These are phyloP conservation scores for Globisporangium nodosum DNA, from an alignment of 352 stramenopile genomes.

Conservation along the genomic window DNA sequence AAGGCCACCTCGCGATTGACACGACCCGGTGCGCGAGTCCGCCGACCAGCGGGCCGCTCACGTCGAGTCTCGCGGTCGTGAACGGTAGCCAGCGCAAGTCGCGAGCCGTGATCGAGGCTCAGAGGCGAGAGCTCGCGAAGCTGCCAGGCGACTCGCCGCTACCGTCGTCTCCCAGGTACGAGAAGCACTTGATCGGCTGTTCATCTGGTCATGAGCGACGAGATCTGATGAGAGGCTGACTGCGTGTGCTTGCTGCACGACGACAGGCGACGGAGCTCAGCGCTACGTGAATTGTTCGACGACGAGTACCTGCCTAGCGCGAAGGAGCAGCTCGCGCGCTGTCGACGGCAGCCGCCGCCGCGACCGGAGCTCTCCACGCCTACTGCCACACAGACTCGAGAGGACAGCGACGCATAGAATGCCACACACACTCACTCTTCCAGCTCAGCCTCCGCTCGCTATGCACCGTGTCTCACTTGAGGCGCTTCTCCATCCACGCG, in stretches of 20 bases:
- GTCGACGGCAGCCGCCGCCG: slow-evolving; percentile 10
- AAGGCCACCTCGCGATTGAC: slow-evolving; percentile 48
- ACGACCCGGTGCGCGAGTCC: slow-evolving; percentile 31
- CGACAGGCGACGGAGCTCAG: slow-evolving; percentile 10
- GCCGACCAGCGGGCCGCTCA: slow-evolving; percentile 12
- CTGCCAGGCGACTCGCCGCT: background rate
- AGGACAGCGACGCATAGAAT: background rate
- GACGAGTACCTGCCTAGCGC: slow-evolving; percentile 47
- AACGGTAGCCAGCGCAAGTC: slow-evolving; percentile 6
- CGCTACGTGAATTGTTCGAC: slow-evolving; percentile 48
- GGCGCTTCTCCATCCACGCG: slow-evolving; percentile 28
- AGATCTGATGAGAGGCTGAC: background rate
- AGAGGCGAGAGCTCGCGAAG: slow-evolving; percentile 5
- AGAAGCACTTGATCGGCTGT: background rate
- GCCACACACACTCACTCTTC: background rate
- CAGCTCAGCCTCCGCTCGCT: too few relatives aligned
- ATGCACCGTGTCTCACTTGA: background rate
- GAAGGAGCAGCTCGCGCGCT: slow-evolving; percentile 52
- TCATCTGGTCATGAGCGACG: background rate
- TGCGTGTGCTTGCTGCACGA: background rate
- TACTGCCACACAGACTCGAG: background rate
- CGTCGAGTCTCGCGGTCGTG: slow-evolving; percentile 3
- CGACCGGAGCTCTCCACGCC: background rate
- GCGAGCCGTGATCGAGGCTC: background rate
- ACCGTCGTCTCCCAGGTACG: background rate